phyloP scores from a whole-genome alignment of 2,329 filamentous ascomycete species.

The Cordyceps javanica region DNA sequence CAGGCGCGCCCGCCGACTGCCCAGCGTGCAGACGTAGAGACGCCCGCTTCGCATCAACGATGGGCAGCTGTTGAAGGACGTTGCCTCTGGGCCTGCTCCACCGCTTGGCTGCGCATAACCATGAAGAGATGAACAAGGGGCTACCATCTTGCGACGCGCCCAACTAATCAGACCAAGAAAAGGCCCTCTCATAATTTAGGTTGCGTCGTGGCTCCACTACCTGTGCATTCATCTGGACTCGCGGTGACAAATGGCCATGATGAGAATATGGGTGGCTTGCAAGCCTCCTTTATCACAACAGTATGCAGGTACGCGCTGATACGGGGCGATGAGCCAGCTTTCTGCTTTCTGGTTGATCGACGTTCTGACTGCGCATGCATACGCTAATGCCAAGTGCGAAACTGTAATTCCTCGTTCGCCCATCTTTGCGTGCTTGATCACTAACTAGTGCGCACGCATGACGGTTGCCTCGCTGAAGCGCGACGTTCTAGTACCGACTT shows the following conservation, averaged over 20 bases:
- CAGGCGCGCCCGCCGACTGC: background rate
- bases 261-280: no score
- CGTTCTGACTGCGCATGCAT: no score
- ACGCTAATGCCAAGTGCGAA: no score
- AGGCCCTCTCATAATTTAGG: background rate
- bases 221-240: background rate
- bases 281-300: no score
- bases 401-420: no score
- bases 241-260: background rate
- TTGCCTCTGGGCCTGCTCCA: background rate
- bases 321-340: background rate
- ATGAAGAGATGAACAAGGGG: constrained; percentile 9
- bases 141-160: background rate
- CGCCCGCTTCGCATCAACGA: no score
- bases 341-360: background rate
- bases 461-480: no score
- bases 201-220: background rate
- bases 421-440: background rate
- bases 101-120: background rate
- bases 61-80: background rate
- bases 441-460: no score
- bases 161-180: background rate
- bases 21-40: no score
- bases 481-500: no score
- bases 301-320: background rate